Base-by-base conservation (phyloP, 257 asterid species). In the Petrea volubilis region DNA sequence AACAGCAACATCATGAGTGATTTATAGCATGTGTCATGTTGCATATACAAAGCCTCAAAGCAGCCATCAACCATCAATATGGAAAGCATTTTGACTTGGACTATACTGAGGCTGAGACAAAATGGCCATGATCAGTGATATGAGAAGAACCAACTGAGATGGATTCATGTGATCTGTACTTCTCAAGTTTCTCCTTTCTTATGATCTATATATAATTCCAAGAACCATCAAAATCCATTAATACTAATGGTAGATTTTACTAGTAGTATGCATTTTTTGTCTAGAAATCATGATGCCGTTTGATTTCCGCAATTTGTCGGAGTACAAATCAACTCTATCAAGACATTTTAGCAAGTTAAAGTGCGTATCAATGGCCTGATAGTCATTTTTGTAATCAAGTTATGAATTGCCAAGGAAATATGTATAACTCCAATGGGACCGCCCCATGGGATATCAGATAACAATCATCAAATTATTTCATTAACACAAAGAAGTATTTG, bases 401-500 rank as follows among this genome's bases (percentile, higher is more conserved):
- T 8, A 33, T 8, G n/a, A n/a, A n/a, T n/a, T n/a, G n/a, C n/a
- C n/a, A n/a, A n/a, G n/a, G n/a, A n/a, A n/a, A n/a, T n/a, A n/a
- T n/a, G n/a, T n/a, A n/a, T n/a, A n/a, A n/a, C n/a, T n/a, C n/a
- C n/a, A n/a, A n/a, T n/a, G n/a, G n/a, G n/a, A n/a, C n/a, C n/a
- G n/a, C n/a, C n/a, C n/a, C n/a, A n/a, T n/a, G n/a, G n/a, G n/a
- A n/a, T n/a, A n/a, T n/a, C n/a, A n/a, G n/a, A n/a, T n/a, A n/a
- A n/a, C n/a, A n/a, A n/a, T n/a, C n/a, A n/a, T n/a, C n/a, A n/a
- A n/a, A n/a, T n/a, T 60, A 28, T 29, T 60, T 38, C 24, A 14
- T 18, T 52, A 53, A 77, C 29, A 63, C 49, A 56, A 46, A 28
- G 41, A 62, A 27, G 49, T 17, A 55, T 68, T 36, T 25, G 25